Conservation (phyloP, 495 filamentous ascomycete genomes). For the Penicillium taxi region DNA sequence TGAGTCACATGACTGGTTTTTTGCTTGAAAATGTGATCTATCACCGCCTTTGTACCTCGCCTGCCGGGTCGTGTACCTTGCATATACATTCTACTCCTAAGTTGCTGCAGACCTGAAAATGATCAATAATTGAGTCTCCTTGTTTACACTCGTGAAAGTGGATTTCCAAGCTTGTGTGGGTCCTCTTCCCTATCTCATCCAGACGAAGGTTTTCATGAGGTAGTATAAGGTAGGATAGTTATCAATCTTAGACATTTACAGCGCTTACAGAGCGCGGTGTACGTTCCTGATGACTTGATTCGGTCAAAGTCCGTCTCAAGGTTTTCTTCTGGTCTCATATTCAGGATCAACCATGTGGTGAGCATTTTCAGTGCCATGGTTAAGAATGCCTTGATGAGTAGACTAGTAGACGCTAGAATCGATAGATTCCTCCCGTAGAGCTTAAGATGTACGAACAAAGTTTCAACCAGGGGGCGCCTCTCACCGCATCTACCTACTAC, state of each 20-base stretch:
- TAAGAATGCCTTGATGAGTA: slow-evolving; percentile 6
- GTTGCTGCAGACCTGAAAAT: too few relatives aligned
- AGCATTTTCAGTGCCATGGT: slow-evolving; percentile 28
- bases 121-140: slow-evolving; percentile 40
- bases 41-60: too few relatives aligned
- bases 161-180: slow-evolving; percentile 12
- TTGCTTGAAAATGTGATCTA: too few relatives aligned
- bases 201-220: too few relatives aligned
- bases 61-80: too few relatives aligned
- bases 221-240: too few relatives aligned
- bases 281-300: background rate
- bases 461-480: slow-evolving; percentile 5
- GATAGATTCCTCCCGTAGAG: slow-evolving; percentile 11
- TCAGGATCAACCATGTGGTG: slow-evolving; percentile 9
- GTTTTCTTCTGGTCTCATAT: slow-evolving; percentile 11
- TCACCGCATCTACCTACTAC: slow-evolving; percentile 20
- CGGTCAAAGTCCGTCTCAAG: background rate
- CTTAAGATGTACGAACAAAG: slow-evolving; percentile 14
- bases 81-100: background rate
- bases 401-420: slow-evolving; percentile 22
- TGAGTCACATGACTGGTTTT: too few relatives aligned
- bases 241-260: too few relatives aligned
- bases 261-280: too few relatives aligned
- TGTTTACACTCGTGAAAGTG: slow-evolving; percentile 30
- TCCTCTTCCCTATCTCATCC: slow-evolving; percentile 9